Percentiles rank a stretch among this genome's conserved stretches.
These are phyloP conservation scores for Globisporangium apiculatum DNA, from an alignment of 352 stramenopile genomes.

Conservation along the genomic window DNA sequence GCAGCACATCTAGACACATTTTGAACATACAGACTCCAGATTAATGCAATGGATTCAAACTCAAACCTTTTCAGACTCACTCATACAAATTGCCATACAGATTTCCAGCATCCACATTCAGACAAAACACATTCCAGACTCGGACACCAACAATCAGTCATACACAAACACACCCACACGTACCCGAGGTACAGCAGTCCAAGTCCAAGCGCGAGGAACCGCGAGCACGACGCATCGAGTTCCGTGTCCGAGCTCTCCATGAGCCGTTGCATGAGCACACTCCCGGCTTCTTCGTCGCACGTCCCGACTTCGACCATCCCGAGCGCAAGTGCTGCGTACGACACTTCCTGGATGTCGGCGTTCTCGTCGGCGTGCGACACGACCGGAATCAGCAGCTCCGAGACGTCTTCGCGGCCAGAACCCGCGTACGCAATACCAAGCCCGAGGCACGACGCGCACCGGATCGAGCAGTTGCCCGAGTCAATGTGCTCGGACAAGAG, in stretches of 20 bases:
- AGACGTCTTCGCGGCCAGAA: slow-evolving; percentile 94
- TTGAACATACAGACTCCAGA: no score
- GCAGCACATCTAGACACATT: no score
- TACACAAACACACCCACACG: slow-evolving; percentile 11
- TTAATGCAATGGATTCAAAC: no score
- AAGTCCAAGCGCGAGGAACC: slow-evolving; percentile 96
- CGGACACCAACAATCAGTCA: slow-evolving; percentile 3
- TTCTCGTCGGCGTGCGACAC: slow-evolving; percentile 88
- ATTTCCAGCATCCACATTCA: no score
- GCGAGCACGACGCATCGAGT: slow-evolving; percentile 93
- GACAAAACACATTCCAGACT: no score
- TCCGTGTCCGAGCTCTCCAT: slow-evolving; percentile 98
- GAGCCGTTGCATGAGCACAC: slow-evolving; percentile 94
- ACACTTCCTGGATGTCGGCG: slow-evolving; percentile 90
- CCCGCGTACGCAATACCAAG: slow-evolving; percentile 98
- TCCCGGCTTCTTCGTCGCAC: slow-evolving; percentile 96
- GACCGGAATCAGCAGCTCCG: slow-evolving; percentile 94
- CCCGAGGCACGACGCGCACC: slow-evolving; percentile 91
- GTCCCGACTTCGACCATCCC: slow-evolving; percentile 98
- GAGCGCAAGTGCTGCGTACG: slow-evolving; percentile 93
- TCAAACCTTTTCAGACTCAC: no score
- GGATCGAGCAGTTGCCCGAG: slow-evolving; percentile 91
- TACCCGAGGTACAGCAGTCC: slow-evolving; percentile 97
- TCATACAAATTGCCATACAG: no score
- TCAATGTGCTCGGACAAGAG: slow-evolving; percentile 97